phyloP scores from a whole-genome alignment of 306 rosid species.

The Casuarina glauca region DNA sequence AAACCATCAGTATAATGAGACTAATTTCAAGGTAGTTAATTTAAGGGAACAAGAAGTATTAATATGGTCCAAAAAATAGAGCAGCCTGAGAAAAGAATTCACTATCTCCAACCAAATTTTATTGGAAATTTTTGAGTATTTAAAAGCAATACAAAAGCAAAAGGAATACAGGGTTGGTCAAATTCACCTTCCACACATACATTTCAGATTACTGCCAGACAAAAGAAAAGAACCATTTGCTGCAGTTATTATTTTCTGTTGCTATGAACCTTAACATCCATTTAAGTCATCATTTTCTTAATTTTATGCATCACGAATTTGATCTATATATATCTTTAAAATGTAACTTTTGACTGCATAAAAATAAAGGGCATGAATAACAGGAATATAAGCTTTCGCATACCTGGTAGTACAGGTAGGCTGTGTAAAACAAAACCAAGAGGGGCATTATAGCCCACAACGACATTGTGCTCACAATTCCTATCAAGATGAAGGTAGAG shows the following conservation, averaged over 20 bases:
- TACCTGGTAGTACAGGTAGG: slow-evolving; percentile 94
- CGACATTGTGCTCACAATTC: slow-evolving; percentile 91
- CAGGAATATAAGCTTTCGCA: slow-evolving; percentile 12
- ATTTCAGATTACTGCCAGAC: neutral
- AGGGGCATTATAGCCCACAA: slow-evolving; percentile 96
- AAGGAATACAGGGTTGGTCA: too few species aligned
- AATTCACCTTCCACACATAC: too few species aligned
- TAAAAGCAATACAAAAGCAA: neutral
- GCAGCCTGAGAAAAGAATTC: neutral
- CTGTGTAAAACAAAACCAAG: slow-evolving; percentile 72
- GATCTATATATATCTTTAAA: neutral
- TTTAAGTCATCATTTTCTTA: neutral
- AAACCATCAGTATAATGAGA: neutral
- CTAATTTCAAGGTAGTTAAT: neutral
- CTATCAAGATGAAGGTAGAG: slow-evolving; percentile 89
- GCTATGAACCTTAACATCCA: neutral
- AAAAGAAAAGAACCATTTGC: neutral
- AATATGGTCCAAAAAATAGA: neutral
- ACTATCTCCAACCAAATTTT: neutral
- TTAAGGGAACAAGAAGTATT: neutral
- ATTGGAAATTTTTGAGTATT: neutral
- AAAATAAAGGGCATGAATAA: neutral
- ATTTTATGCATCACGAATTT: neutral
- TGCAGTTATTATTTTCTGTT: neutral
- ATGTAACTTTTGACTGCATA: slow-evolving; percentile 14